Evolutionary conservation across 2,329 filamentous ascomycete genomes (phyloP).

Genomic region (Lomentospora prolificans): DNA sequence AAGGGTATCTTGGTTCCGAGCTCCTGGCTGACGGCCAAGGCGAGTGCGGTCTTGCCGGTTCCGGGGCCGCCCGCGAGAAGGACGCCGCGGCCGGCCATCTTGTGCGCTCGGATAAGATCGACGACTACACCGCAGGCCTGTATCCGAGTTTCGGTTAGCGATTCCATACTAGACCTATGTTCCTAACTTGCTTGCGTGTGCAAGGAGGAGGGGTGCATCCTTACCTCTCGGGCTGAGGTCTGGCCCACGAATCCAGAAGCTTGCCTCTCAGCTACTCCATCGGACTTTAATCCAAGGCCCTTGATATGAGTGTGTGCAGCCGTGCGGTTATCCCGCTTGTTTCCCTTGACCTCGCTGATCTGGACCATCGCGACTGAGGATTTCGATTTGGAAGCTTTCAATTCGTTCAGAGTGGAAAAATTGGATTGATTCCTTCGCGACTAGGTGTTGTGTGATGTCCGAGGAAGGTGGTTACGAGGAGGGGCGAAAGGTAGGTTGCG

Average conservation of each 20-base stretch:
- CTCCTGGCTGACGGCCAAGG: conserved; percentile 91
- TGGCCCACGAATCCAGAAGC: conserved; percentile 86
- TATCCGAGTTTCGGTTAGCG: not conserved
- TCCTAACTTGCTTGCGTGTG: not conserved
- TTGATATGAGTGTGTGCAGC: conserved; percentile 98
- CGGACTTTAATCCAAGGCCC: conserved; percentile 74
- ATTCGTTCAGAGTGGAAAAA: not conserved
- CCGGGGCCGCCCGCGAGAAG: conserved; percentile 89
- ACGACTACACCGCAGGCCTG: conserved; percentile 92
- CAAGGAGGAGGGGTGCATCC: conserved; percentile 13
- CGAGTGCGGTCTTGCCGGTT: conserved; percentile 94
- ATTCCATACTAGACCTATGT: not conserved
- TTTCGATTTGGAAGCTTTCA: not conserved
- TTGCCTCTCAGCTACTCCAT: conserved; percentile 76
- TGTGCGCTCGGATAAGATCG: conserved; percentile 89
- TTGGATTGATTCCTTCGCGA: not conserved
- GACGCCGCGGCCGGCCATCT: conserved; percentile 93
- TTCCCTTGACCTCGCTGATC: conserved; percentile 90
- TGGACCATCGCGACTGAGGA: conserved; percentile 54
- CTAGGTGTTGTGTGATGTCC: not conserved
- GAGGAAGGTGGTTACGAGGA: not conserved
- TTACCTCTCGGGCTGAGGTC: conserved; percentile 74
- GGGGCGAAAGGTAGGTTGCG: no score
- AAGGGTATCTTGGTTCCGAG: conserved; percentile 97
- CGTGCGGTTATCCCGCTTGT: conserved; percentile 89